phyloP scores from a whole-genome alignment of 805 yeast genomes.

The Suhomyces sp. region DNA sequence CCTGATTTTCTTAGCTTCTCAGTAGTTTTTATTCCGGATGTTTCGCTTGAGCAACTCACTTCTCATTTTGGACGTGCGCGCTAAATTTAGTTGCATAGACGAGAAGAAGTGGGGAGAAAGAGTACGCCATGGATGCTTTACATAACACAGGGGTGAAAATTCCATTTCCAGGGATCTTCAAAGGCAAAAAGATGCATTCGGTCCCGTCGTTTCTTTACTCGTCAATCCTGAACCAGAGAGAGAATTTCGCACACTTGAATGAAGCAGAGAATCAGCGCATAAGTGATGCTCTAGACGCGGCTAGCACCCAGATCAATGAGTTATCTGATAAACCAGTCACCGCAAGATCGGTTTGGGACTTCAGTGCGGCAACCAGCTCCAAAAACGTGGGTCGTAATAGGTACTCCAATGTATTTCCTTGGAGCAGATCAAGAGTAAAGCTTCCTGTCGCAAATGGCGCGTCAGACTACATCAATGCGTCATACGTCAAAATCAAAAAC shows the following conservation, averaged over 20 bases:
- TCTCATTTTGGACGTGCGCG: not conserved
- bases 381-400: constrained; percentile 24
- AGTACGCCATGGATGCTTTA: not conserved
- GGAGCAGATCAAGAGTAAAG: constrained; percentile 34
- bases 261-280: constrained; percentile 8
- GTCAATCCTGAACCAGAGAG: constrained; percentile 6
- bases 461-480: constrained; percentile 41
- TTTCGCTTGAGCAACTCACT: no score
- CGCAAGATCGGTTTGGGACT: constrained; percentile 4
- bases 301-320: not conserved
- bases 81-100: not conserved
- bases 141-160: not conserved
- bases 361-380: constrained; percentile 3
- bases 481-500: constrained; percentile 18
- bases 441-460: constrained; percentile 19
- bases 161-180: constrained; percentile 1
- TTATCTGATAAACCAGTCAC: not conserved
- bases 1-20: no score
- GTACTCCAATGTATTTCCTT: constrained; percentile 41
- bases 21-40: no score
- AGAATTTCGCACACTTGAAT: constrained; percentile 11
- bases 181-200: constrained; percentile 1
- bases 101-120: not conserved
- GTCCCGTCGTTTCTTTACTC: constrained; percentile 11
- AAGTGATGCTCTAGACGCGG: constrained; percentile 1